A percentile compares a stretch with the other conserved stretches of the same genome.
These are phyloP conservation scores for Fusarium veterinarium DNA, from an alignment of 2,329 filamentous ascomycete genomes.

Conservation along the genomic window DNA sequence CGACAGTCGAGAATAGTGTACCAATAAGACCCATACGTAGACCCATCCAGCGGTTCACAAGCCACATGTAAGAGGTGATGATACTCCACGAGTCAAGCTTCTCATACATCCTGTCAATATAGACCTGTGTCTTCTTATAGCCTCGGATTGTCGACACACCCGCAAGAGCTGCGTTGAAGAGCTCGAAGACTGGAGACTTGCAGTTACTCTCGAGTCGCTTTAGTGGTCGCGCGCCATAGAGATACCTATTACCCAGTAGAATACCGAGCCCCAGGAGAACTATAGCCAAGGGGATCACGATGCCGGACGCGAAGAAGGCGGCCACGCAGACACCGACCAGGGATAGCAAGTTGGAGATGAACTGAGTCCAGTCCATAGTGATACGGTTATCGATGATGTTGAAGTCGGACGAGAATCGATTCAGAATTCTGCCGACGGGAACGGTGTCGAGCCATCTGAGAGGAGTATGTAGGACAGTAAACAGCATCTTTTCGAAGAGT, in stretches of 20 bases:
- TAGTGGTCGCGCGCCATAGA: constrained; percentile 77
- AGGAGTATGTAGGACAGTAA: constrained; percentile 75
- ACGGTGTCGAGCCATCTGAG: constrained; percentile 86
- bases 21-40: constrained; percentile 78
- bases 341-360: constrained; percentile 69
- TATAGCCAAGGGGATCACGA: constrained; percentile 71
- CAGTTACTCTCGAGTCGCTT: constrained; percentile 82
- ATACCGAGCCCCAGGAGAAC: constrained; percentile 68
- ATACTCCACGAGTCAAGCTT: constrained; percentile 76
- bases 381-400: constrained; percentile 76
- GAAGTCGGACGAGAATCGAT: constrained; percentile 83
- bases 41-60: constrained; percentile 82
- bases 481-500: constrained; percentile 75
- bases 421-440: constrained; percentile 79
- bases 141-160: constrained; percentile 82
- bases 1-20: constrained; percentile 73
- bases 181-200: constrained; percentile 84
- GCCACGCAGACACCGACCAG: constrained; percentile 75
- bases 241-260: constrained; percentile 70
- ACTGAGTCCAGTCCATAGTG: constrained; percentile 70
- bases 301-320: constrained; percentile 73
- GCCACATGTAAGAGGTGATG: constrained; percentile 74
- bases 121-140: constrained; percentile 75
- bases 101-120: constrained; percentile 75
- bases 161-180: constrained; percentile 77